Evolutionary conservation across 768 basidiomycete species (phyloP).

Genomic region (Hericium erinaceus): DNA sequence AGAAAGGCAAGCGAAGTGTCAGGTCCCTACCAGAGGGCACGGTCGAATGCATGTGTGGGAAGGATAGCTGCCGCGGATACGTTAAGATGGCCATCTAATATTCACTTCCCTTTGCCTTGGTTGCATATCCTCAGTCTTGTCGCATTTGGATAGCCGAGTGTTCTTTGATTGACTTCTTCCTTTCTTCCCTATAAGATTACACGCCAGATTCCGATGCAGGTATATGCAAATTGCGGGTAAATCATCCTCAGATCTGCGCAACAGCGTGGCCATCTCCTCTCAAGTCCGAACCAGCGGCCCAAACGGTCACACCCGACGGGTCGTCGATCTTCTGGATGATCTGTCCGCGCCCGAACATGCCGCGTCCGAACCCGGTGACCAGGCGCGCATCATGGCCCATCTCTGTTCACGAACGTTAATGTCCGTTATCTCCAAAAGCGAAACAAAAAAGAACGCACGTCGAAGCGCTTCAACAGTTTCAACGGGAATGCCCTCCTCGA

Average conservation of each 20-base stretch:
- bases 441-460: constrained; percentile 24
- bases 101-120: no score
- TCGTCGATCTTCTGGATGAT: constrained; percentile 76
- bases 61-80: neutral
- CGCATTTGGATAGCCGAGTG: no score
- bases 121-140: no score
- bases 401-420: constrained; percentile 28
- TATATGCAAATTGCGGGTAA: neutral
- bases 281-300: constrained; percentile 92
- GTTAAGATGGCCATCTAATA: neutral
- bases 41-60: neutral
- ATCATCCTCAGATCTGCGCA: constrained; percentile 47
- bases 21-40: neutral
- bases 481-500: constrained; percentile 73
- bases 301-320: constrained; percentile 62
- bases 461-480: constrained; percentile 57
- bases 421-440: constrained; percentile 1
- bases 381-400: constrained; percentile 84
- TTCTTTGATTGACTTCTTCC: neutral
- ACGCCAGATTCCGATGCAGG: neutral
- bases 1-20: neutral
- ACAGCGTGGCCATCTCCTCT: constrained; percentile 84
- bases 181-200: no score
- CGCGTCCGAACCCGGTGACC: constrained; percentile 50
- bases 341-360: constrained; percentile 77